Base-by-base conservation (phyloP, 805 yeast species). In the Lipomyces starkeyi region DNA sequence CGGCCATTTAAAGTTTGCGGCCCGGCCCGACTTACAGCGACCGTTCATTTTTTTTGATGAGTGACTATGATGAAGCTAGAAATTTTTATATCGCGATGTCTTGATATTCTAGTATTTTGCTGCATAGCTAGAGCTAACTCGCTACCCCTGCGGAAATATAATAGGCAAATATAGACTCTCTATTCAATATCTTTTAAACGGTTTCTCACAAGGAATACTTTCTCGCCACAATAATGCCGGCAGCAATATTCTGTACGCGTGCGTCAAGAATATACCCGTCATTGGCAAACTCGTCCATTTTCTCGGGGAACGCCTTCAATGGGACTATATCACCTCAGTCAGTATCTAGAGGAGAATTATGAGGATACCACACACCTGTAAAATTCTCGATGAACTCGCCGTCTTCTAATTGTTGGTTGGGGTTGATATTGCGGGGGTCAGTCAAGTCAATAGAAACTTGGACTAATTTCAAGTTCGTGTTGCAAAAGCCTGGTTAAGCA, bases 371-470 rank as follows among this genome's bases (percentile, higher is more conserved):
- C 62, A 11, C 54, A 65, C 72, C 70, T 8, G 87, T 82, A 76
- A 94, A 91, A n/a, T 91, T 88, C 74, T 93, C 98, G 62, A 94
- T 95, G 77, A 90, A 94, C 80, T 94, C 99, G 69, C 88, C 90
- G 6, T 92, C 97, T 79, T 95, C 98, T 70, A 95, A 82, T 70
- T 90, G 83, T 1, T 96, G 86, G 65, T 81, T 76, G 0, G 97
- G 98, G 69, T 87, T 81, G 68, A 78, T 73, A 78, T 94, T 95
- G 68, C 88, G 85, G 22, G 84, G 84, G 64, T 86, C 87, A 1
- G 80, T 73, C 80, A 91, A 79, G 75, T 94, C 98, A 22, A 94
- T 86, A 63, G 88, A 86, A 14, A 91, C 91, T 35, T 88, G 88
- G 1, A 94, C 95, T 67, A 94, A 80, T 29, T 88, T 87, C 81